Conservation (phyloP, 2,329 filamentous ascomycete species). For the Hymenoscyphus fructigenus region DNA sequence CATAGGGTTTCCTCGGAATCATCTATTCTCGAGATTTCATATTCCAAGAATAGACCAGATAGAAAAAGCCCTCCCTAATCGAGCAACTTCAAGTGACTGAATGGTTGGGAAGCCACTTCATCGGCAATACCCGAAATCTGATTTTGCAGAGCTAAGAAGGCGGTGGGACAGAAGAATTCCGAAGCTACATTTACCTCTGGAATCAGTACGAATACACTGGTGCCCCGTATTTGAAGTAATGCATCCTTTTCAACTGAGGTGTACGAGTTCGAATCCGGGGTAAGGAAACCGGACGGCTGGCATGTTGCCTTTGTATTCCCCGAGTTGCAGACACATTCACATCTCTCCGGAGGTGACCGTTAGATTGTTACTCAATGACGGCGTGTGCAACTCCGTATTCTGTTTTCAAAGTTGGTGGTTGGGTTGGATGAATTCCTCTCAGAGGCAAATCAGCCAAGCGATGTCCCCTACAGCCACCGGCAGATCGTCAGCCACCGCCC, state of each 20-base stretch:
- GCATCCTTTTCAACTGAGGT: too few species aligned
- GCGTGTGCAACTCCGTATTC: not conserved
- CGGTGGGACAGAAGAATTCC: not conserved
- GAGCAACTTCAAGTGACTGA: not conserved
- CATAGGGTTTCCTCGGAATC: too few species aligned
- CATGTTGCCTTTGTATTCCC: not conserved
- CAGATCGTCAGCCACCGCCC: not conserved
- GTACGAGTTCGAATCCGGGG: too few species aligned
- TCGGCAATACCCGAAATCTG: not conserved
- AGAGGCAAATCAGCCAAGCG: not conserved
- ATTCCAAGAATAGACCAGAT: not conserved
- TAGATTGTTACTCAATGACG: not conserved
- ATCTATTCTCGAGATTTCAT: too few species aligned
- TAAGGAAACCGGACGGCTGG: not conserved
- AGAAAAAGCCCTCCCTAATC: too few species aligned
- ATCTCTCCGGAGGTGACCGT: too few species aligned
- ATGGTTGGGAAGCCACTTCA: not conserved
- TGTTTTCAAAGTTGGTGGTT: not conserved
- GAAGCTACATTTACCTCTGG: too few species aligned
- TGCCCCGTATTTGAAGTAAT: not conserved
- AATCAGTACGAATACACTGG: not conserved
- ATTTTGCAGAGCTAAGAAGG: not conserved
- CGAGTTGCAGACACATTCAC: not conserved
- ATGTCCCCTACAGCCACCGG: not conserved
- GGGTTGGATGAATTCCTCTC: not conserved